phyloP scores from a whole-genome alignment of 1,284 basidiomycete genomes.

The Ustilago hordei region DNA sequence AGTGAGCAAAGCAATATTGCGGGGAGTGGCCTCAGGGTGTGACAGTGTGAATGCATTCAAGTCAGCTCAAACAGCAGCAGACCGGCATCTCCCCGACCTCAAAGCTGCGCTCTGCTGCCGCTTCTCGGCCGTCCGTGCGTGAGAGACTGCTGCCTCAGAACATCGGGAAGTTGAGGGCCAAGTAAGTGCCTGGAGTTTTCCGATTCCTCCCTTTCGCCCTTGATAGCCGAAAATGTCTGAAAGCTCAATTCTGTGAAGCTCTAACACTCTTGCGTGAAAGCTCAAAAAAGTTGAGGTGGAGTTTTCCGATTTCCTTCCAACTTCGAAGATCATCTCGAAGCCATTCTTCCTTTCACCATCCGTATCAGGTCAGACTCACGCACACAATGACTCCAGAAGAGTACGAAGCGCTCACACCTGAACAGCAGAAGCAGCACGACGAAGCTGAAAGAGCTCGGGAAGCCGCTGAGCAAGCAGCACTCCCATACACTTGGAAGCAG shows the following conservation, averaged over 20 bases:
- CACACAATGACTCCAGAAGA: constrained; percentile 76
- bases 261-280: neutral
- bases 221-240: neutral
- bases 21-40: constrained; percentile 1
- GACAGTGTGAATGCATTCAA: constrained; percentile 7
- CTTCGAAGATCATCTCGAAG: neutral
- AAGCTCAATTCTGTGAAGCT: neutral
- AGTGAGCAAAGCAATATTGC: constrained; percentile 9
- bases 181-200: constrained; percentile 8
- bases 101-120: constrained; percentile 25
- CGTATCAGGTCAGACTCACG: neutral
- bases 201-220: constrained; percentile 11
- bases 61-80: constrained; percentile 5
- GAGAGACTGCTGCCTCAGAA: neutral
- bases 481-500: constrained; percentile 94
- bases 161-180: constrained; percentile 29
- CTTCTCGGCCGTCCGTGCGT: constrained; percentile 26
- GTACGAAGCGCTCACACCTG: constrained; percentile 82
- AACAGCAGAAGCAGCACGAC: constrained; percentile 81
- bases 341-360: neutral
- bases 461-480: constrained; percentile 81
- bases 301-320: constrained; percentile 12
- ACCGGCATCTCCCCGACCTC: neutral
- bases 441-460: constrained; percentile 79
- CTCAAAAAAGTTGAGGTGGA: constrained; percentile 23